Base-by-base conservation (phyloP, 23 red algal species). In the Gracilariopsis chorda region DNA sequence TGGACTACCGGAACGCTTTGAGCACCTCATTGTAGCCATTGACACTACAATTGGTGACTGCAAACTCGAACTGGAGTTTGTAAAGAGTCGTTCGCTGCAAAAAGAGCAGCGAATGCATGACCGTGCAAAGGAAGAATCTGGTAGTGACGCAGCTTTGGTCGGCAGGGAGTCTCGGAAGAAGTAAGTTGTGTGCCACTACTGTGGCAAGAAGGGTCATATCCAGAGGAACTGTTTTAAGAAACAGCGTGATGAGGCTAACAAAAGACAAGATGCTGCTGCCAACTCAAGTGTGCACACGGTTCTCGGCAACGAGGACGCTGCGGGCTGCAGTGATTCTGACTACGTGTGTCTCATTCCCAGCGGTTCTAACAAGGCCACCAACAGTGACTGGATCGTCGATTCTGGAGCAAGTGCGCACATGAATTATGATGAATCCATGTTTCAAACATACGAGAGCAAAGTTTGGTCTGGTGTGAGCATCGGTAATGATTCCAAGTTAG, bases 41-140 rank as follows among this genome's bases (percentile, higher is more conserved):
- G 58, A 87, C 0, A 62, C 78, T 32, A 45, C 64, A 32, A 51
- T 69, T 69, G 80, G 80, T 19, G 80, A 67, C 30, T 1, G 62
- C 60, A 0, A 20, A 71, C 59, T 85, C 58, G 27, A 13, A 39
- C 23, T 87, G n/a, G 63, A 75, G 33, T 87, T 87, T 55, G 58
- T 71, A 34, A 87, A 87, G 82, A 75, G 82, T 73, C 64, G 82
- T 73, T 36, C 73, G 41, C 59, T 87, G 63, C 82, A 71, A 51
- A 61, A 87, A 59, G 82, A 87, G 48, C 82, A 74, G 47, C 1
- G 53, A 35, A 65, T 69, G 1, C 40, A 80, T 32, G 75, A 80
- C 52, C 1, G 48, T 55, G 42, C 1, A n/a, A 80, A 51, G 30
- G 75, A 80, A 30, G 49, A 51, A 3, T 20, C 35, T 33, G 67